phyloP scores from a whole-genome alignment of 2,329 filamentous ascomycete genomes.

The Trematosphaeria pertusa region DNA sequence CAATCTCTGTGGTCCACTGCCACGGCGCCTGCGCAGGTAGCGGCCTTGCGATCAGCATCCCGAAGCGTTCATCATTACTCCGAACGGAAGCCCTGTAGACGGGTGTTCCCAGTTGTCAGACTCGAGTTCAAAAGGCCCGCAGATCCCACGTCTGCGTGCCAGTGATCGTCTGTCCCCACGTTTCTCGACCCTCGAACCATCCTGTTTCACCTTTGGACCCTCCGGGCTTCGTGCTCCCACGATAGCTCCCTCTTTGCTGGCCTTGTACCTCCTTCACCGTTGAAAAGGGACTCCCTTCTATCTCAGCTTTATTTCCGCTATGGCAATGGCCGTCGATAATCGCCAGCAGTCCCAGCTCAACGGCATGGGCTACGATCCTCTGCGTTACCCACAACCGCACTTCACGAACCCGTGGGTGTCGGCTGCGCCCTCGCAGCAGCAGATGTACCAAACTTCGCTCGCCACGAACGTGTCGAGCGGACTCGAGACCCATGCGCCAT shows the following conservation, averaged over 20 bases:
- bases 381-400: slow-evolving; percentile 74
- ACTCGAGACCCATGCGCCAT: slow-evolving; percentile 44
- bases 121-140: slow-evolving; percentile 52
- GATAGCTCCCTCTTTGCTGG: slow-evolving; percentile 35
- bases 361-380: slow-evolving; percentile 77
- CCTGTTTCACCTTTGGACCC: slow-evolving; percentile 43
- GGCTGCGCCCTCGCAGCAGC: slow-evolving; percentile 62
- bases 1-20: slow-evolving; percentile 47
- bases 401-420: slow-evolving; percentile 92
- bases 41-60: slow-evolving; percentile 47
- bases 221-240: slow-evolving; percentile 29
- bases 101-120: slow-evolving; percentile 45
- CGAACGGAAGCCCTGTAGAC: slow-evolving; percentile 39
- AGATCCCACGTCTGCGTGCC: slow-evolving; percentile 57
- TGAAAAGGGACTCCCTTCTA: slow-evolving; percentile 15
- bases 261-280: slow-evolving; percentile 25
- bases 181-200: slow-evolving; percentile 48
- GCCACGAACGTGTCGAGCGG: slow-evolving; percentile 59
- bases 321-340: slow-evolving; percentile 95
- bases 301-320: slow-evolving; percentile 48
- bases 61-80: slow-evolving; percentile 45
- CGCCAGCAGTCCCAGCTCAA: slow-evolving; percentile 75
- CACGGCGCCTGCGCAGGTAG: slow-evolving; percentile 45
- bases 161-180: slow-evolving; percentile 58
- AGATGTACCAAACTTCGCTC: slow-evolving; percentile 71